phyloP scores from a whole-genome alignment of 2,329 filamentous ascomycete species.

The Cercospora sp. region DNA sequence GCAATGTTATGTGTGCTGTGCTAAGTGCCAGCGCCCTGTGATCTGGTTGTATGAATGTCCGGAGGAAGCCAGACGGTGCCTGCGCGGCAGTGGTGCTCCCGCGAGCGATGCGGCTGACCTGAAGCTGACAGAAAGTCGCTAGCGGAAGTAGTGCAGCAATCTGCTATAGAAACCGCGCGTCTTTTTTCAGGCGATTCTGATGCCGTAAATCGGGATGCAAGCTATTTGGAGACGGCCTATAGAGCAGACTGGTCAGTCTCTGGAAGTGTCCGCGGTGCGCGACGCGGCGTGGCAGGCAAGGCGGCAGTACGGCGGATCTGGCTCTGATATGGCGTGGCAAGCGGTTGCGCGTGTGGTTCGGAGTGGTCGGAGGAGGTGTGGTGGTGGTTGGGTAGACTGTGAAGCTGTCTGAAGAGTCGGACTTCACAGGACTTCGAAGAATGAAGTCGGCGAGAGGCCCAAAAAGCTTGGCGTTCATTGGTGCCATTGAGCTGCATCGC shows the following conservation, averaged over 20 bases:
- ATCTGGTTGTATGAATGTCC: background rate
- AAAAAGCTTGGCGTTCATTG: conserved; percentile 6
- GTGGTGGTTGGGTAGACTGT: background rate
- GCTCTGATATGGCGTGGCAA: background rate
- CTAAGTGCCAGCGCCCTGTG: conserved; percentile 12
- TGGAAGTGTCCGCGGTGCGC: background rate
- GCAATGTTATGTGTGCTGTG: conserved; percentile 15
- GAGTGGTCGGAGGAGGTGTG: conserved; percentile 3
- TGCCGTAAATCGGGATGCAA: background rate
- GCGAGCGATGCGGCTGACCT: background rate
- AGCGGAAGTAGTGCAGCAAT: background rate
- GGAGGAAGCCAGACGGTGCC: background rate
- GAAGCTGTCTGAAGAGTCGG: conserved; percentile 5
- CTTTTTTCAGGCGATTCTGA: background rate
- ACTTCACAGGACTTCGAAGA: background rate
- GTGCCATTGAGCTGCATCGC: background rate
- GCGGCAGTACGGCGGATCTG: background rate
- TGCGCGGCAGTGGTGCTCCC: conserved; percentile 9
- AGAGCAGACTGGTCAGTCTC: conserved; percentile 1
- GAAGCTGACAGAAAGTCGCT: background rate
- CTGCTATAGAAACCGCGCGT: background rate
- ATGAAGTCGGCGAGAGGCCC: background rate
- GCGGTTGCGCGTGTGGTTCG: background rate
- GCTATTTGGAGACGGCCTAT: background rate
- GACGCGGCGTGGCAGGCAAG: background rate